phyloP scores from a whole-genome alignment of 1,139 yeast species.

The Zygosaccharomyces pseudobailii region DNA sequence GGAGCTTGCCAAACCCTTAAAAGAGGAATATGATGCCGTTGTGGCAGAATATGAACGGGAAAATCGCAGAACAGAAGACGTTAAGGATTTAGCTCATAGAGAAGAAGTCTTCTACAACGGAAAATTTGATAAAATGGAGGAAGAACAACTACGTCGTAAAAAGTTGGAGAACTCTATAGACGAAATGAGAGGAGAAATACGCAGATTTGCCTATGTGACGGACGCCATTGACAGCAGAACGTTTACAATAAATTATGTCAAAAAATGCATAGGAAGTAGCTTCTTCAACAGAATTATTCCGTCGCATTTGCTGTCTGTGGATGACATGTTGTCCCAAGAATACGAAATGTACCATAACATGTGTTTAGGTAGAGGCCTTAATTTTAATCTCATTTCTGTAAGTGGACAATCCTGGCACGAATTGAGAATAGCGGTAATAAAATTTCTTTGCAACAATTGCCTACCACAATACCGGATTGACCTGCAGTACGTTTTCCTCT shows the following conservation, averaged over 20 bases:
- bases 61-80: conserved; percentile 10
- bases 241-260: conserved; percentile 18
- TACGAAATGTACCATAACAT: conserved; percentile 28
- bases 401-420: conserved; percentile 17
- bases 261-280: conserved; percentile 7
- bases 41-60: conserved; percentile 9
- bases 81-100: conserved; percentile 17
- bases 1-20: conserved; percentile 11
- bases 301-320: conserved; percentile 15
- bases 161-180: conserved; percentile 51
- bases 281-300: conserved; percentile 18
- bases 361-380: conserved; percentile 21
- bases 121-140: conserved; percentile 29
- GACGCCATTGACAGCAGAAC: conserved; percentile 4
- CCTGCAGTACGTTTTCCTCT: conserved; percentile 22
- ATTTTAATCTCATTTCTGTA: conserved; percentile 27
- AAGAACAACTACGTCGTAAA: conserved; percentile 36
- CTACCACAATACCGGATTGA: conserved; percentile 12
- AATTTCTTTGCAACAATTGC: conserved; percentile 15
- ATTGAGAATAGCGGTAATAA: conserved; percentile 12
- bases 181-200: conserved; percentile 39
- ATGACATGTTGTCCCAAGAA: conserved; percentile 22
- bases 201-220: conserved; percentile 27
- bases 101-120: conserved; percentile 24
- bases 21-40: conserved; percentile 10